Evolutionary conservation across 2,329 filamentous ascomycete genomes (phyloP).

Genomic region (Emmonsiellopsis sp.): DNA sequence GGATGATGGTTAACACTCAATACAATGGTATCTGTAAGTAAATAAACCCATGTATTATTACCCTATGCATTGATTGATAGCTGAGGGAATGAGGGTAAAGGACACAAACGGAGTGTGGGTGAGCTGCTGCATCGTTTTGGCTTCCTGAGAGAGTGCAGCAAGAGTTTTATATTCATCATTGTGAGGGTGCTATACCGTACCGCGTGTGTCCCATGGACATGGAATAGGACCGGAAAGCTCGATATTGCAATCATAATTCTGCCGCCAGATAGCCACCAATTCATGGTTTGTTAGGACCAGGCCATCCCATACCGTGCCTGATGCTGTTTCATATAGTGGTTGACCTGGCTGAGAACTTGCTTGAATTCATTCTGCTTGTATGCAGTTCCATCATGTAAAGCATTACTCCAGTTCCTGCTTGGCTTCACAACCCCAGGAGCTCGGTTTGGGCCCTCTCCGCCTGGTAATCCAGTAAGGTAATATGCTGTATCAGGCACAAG

Average conservation of each 20-base stretch:
- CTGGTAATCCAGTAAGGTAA: neutral
- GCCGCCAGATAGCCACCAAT: slow-evolving; percentile 12
- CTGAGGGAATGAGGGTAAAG: too few species aligned
- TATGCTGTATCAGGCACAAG: slow-evolving; percentile 2
- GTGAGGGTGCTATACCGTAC: slow-evolving; percentile 4
- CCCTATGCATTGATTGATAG: too few species aligned
- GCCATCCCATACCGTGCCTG: slow-evolving; percentile 2
- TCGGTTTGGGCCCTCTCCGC: slow-evolving; percentile 1
- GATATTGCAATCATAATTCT: slow-evolving; percentile 11
- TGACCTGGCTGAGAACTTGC: slow-evolving; percentile 6
- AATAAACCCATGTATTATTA: too few species aligned
- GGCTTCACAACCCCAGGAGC: slow-evolving; percentile 5
- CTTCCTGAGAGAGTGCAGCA: too few species aligned
- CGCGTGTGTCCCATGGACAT: neutral
- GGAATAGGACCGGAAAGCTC: slow-evolving; percentile 9
- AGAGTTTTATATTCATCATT: too few species aligned
- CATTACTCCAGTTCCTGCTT: slow-evolving; percentile 5
- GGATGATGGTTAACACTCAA: too few species aligned
- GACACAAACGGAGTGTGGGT: too few species aligned
- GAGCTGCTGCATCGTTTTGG: too few species aligned
- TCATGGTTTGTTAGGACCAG: slow-evolving; percentile 9
- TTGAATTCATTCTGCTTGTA: neutral
- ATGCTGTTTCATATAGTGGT: slow-evolving; percentile 7
- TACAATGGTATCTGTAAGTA: too few species aligned
- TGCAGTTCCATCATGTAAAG: neutral